phyloP scores from a whole-genome alignment of 2,329 filamentous ascomycete genomes.

The Hymenoscyphus infarciens region DNA sequence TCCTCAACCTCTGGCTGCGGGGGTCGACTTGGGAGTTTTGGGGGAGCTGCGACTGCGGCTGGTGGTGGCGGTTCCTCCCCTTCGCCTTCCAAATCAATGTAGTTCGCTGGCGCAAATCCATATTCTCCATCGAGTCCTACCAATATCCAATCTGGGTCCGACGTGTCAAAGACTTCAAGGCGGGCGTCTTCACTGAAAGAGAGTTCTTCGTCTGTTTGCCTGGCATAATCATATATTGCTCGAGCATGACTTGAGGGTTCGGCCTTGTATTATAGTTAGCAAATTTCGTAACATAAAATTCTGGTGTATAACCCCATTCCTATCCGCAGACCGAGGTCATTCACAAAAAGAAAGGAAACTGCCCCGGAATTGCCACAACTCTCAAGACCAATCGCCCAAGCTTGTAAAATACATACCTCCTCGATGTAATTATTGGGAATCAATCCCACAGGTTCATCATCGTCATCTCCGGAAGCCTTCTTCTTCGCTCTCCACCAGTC shows the following conservation, averaged over 20 bases:
- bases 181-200: conserved; percentile 88
- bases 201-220: conserved; percentile 96
- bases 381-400: neutral
- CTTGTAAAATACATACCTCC: conserved; percentile 58
- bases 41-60: conserved; percentile 30
- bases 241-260: conserved; percentile 67
- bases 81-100: conserved; percentile 68
- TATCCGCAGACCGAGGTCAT: neutral
- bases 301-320: neutral
- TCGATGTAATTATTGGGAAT: conserved; percentile 95
- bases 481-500: conserved; percentile 72
- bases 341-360: neutral
- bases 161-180: conserved; percentile 81
- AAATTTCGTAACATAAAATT: conserved; percentile 16
- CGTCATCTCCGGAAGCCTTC: conserved; percentile 40
- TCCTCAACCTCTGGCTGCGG: conserved; percentile 32
- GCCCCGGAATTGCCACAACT: neutral
- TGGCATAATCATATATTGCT: conserved; percentile 96
- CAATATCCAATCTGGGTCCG: conserved; percentile 94
- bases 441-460: conserved; percentile 38
- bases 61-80: conserved; percentile 24
- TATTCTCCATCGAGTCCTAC: conserved; percentile 81
- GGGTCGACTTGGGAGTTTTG: conserved; percentile 38
- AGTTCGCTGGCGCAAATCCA: conserved; percentile 94
- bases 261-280: conserved; percentile 46